Evolutionary conservation across 768 basidiomycete species (phyloP).

Genomic region (Pleurotus cornucopiae): DNA sequence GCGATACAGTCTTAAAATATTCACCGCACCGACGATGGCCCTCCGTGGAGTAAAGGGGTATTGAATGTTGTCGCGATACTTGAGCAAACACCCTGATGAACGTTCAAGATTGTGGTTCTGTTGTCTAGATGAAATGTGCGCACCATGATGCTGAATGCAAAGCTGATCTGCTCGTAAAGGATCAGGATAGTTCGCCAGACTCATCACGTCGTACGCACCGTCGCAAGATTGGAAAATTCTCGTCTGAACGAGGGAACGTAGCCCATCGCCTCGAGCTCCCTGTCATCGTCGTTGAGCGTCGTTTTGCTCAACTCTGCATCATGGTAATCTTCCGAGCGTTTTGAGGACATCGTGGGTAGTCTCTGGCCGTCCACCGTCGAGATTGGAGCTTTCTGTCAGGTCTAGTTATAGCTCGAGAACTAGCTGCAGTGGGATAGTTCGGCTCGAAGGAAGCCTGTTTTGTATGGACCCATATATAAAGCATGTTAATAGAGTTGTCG

Average conservation of each 20-base stretch:
- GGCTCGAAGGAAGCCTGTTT: background rate
- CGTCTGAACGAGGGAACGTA: constrained; percentile 80
- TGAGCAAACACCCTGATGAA: constrained; percentile 59
- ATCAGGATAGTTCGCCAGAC: background rate
- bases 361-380: background rate
- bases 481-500: background rate
- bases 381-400: background rate
- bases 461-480: background rate
- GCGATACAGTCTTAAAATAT: background rate
- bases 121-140: background rate
- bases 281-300: constrained; percentile 55
- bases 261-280: constrained; percentile 59
- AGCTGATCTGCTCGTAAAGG: constrained; percentile 48
- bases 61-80: constrained; percentile 78
- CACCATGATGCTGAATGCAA: constrained; percentile 78
- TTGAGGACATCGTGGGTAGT: background rate
- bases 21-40: constrained; percentile 56
- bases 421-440: background rate
- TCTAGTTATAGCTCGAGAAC: background rate
- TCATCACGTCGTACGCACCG: constrained; percentile 34
- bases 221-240: constrained; percentile 82
- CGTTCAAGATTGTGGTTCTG: background rate
- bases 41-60: constrained; percentile 64
- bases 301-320: background rate
- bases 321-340: background rate